Conservation (phyloP, 495 filamentous ascomycete genomes). For the Ramalina intermedia region DNA sequence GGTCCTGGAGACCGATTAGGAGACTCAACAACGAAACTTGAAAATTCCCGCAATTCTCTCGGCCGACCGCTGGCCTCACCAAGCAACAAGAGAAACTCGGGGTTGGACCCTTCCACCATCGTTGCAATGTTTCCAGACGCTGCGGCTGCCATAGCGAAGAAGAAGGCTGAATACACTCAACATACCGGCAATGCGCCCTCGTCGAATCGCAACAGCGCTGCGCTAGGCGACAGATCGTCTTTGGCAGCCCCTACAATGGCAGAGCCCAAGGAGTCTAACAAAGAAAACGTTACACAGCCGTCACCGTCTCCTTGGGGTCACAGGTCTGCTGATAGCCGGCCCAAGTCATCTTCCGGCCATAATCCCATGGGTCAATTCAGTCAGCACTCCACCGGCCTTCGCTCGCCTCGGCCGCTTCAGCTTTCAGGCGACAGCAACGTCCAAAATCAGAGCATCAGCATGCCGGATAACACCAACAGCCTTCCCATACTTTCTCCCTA, state of each 20-base stretch:
- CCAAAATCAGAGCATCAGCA: constrained; percentile 69
- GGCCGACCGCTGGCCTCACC: constrained; percentile 64
- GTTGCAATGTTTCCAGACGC: constrained; percentile 99
- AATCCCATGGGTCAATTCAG: constrained; percentile 95
- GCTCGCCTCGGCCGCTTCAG: constrained; percentile 60
- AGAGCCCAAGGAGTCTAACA: constrained; percentile 39
- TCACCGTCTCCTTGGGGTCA: constrained; percentile 68
- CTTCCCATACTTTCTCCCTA: constrained; percentile 85
- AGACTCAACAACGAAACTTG: constrained; percentile 95
- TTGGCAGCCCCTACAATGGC: constrained; percentile 69
- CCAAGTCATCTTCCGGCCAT: constrained; percentile 82
- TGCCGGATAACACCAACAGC: constrained; percentile 54
- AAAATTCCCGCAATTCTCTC: constrained; percentile 74
- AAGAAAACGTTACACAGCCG: constrained; percentile 42
- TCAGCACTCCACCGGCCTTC: constrained; percentile 67
- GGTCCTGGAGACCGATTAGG: constrained; percentile 65
- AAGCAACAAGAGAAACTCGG: constrained; percentile 77
- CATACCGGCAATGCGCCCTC: constrained; percentile 79
- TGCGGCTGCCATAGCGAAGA: constrained; percentile 89
- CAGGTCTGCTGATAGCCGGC: constrained; percentile 45
- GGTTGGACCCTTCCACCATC: constrained; percentile 81
- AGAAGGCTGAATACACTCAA: constrained; percentile 93
- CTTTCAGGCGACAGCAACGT: constrained; percentile 51
- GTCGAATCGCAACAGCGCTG: constrained; percentile 86
- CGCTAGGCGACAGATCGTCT: constrained; percentile 66